Evolutionary conservation across 2,329 filamentous ascomycete genomes (phyloP), one percentile per base, ranked within the genome.

Genomic region (Blastomyces gilchristii): DNA sequence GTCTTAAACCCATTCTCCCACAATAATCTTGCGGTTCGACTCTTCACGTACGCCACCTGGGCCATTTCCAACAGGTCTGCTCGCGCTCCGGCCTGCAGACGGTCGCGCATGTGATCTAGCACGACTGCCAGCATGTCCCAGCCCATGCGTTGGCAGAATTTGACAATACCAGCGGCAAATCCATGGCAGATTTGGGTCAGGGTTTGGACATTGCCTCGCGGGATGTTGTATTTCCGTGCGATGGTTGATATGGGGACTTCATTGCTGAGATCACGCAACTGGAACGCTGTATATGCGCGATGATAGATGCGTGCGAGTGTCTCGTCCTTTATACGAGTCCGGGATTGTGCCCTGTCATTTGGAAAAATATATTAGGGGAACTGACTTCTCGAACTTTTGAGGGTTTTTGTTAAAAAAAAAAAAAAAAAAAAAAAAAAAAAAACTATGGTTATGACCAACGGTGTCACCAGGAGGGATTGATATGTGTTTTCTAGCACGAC

Each of bases 231-330:
- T 70, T 89, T 90, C 18, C 80, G 79, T 34, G 88, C 86, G 37
- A 91, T 86, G 2, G 80, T 76, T 67, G 89, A 84, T 41, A 91
- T 81, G 0, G 89, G 88, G 63, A 87, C 78, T 71, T 92, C 89
- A 71, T 90, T 91, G 73, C 88, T 91, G 45, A 92, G 76, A 70
- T 91, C 88, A 43, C 88, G 85, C n/a, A 92, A 81, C 71, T 91
- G 89, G 52, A 91, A 81, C 6, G 89, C 87, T 18, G 88, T 79
- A 71, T 91, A 92, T 68, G 89, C 90, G 16, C 89, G 83, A 28
- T 83, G 82, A 71, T 91, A 89, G 50, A 90, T 82, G 12, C 86
- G 81, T 2, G 84, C 82, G 25, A 80, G 71, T 0, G 82, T 88
- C 2, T 77, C 80, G 70, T 89, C 86, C 69, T 83, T 87, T 64